Conservation (phyloP, 176 grass and related monocot genomes). For the Aegilops bicornis region DNA sequence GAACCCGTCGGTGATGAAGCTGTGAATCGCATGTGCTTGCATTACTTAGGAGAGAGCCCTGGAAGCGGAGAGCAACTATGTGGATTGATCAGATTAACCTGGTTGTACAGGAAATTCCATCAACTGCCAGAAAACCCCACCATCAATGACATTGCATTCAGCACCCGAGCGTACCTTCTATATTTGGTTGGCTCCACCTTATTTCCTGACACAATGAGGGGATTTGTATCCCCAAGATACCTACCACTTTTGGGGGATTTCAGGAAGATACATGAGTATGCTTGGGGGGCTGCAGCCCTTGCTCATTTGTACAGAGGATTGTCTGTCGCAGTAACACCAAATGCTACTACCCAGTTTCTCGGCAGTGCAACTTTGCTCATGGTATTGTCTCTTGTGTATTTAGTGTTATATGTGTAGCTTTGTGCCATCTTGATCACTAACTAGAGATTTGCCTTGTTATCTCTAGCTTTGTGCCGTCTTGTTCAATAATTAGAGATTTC, state of each 20-base stretch:
- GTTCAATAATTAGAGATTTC: constrained; percentile 24
- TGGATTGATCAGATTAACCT: constrained; percentile 65
- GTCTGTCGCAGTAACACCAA: constrained; percentile 61
- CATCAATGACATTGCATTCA: constrained; percentile 46
- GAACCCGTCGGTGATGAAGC: constrained; percentile 61
- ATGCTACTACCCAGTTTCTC: constrained; percentile 55
- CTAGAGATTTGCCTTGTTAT: background rate
- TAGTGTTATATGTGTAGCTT: background rate
- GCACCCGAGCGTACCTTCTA: constrained; percentile 60
- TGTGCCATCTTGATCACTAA: constrained; percentile 29
- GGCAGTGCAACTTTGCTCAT: constrained; percentile 65
- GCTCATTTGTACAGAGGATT: constrained; percentile 62
- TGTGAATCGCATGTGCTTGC: constrained; percentile 52
- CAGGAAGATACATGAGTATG: constrained; percentile 54
- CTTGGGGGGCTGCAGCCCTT: constrained; percentile 59
- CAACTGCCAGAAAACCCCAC: constrained; percentile 53
- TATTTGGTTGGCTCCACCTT: constrained; percentile 60
- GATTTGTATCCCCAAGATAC: constrained; percentile 62
- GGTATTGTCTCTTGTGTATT: constrained; percentile 36
- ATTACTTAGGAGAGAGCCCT: constrained; percentile 55
- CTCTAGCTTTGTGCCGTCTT: constrained; percentile 7
- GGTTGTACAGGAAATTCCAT: constrained; percentile 56
- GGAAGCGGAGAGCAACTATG: constrained; percentile 54
- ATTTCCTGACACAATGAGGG: constrained; percentile 62
- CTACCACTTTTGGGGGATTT: constrained; percentile 52